Evolutionary conservation across 2,329 filamentous ascomycete genomes (phyloP).

Genomic region (Hypoxylon sp.): DNA sequence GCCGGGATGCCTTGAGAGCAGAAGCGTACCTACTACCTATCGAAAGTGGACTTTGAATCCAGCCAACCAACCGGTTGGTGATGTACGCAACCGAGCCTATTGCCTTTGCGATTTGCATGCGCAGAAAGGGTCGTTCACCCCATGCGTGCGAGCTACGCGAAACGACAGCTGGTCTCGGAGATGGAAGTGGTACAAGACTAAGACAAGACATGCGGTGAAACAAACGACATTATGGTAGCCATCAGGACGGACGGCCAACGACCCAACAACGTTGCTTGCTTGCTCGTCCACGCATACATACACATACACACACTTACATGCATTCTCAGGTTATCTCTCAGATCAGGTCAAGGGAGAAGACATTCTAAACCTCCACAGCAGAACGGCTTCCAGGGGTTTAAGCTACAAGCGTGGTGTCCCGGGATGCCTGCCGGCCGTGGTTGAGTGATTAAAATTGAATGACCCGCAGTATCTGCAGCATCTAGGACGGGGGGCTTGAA

Average conservation of each 20-base stretch:
- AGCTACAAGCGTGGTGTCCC: too few relatives aligned
- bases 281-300: neutral
- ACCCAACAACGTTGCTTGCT: conserved; percentile 36
- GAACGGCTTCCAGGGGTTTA: neutral
- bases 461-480: conserved; percentile 5
- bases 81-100: conserved; percentile 42
- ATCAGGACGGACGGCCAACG: conserved; percentile 35
- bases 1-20: conserved; percentile 34
- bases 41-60: conserved; percentile 28
- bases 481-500: neutral
- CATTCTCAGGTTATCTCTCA: too few relatives aligned
- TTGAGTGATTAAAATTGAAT: conserved; percentile 13
- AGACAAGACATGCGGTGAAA: conserved; percentile 42
- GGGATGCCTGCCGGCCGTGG: conserved; percentile 7
- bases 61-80: conserved; percentile 42
- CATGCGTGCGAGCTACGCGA: conserved; percentile 40
- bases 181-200: conserved; percentile 39
- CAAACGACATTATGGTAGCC: conserved; percentile 42
- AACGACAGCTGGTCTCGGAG: conserved; percentile 40
- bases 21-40: too few relatives aligned
- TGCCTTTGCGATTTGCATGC: conserved; percentile 40
- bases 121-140: conserved; percentile 39
- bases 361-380: neutral
- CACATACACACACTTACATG: neutral
- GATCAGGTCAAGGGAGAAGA: too few relatives aligned